These are phyloP conservation scores for Pseudogymnoascus sp. DNA, from an alignment of 2,329 filamentous ascomycete genomes.

Conservation along the genomic window DNA sequence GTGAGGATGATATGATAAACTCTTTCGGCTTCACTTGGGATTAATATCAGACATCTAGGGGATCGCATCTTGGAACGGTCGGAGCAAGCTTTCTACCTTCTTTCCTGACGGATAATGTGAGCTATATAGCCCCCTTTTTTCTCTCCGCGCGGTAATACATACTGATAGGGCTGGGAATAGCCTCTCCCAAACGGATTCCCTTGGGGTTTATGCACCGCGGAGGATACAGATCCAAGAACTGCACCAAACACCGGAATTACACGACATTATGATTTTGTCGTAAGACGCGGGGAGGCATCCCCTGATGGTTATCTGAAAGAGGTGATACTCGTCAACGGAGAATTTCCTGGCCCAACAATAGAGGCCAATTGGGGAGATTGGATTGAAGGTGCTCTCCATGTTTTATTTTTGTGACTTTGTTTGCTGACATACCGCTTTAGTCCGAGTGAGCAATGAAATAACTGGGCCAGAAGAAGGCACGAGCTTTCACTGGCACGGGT, in stretches of 20 bases:
- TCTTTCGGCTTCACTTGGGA: background rate
- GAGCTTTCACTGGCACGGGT: conserved; percentile 43
- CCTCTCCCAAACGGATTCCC: conserved; percentile 43
- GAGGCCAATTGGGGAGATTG: conserved; percentile 34
- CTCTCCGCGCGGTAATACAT: background rate
- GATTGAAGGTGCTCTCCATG: conserved; percentile 7
- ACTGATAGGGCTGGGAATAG: background rate
- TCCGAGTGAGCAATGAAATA: conserved; percentile 32
- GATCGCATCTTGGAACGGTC: conserved; percentile 29
- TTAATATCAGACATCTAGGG: conserved; percentile 6
- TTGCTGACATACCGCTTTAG: conserved; percentile 17
- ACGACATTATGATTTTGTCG: conserved; percentile 28
- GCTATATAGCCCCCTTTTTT: background rate
- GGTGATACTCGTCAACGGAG: conserved; percentile 30
- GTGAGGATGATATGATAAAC: background rate
- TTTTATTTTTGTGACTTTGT: background rate
- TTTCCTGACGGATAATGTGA: conserved; percentile 40
- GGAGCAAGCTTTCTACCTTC: conserved; percentile 27
- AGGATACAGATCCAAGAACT: conserved; percentile 31
- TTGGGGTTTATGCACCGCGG: conserved; percentile 41
- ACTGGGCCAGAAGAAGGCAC: conserved; percentile 37
- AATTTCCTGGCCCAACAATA: conserved; percentile 32
- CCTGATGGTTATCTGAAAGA: conserved; percentile 27
- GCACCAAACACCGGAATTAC: conserved; percentile 36
- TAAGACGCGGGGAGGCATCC: conserved; percentile 18